Conservation (phyloP, 2,329 filamentous ascomycete species). For the Dactylonectria estremocensis region DNA sequence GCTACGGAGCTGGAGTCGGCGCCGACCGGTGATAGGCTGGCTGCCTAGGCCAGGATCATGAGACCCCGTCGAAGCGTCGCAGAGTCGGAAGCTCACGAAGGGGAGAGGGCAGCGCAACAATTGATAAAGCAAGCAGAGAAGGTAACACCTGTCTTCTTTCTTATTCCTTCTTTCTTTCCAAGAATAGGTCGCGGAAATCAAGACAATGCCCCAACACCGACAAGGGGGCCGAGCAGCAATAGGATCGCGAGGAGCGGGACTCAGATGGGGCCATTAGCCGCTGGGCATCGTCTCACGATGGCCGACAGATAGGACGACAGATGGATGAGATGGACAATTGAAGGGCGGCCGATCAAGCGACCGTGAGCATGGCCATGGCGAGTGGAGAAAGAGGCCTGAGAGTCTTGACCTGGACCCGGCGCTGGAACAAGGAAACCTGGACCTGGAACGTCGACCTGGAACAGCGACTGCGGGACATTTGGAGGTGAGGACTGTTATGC, state of each 20-base stretch:
- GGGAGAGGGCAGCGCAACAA: not conserved
- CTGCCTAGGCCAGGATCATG: not conserved
- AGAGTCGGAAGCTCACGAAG: not conserved
- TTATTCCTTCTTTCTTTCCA: not conserved
- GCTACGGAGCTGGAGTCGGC: too few relatives aligned
- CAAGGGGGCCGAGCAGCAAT: not conserved
- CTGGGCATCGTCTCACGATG: constrained; percentile 30
- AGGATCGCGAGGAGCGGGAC: not conserved
- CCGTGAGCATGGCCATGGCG: not conserved
- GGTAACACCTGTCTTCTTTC: not conserved
- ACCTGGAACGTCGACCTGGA: not conserved
- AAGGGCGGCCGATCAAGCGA: constrained; percentile 25
- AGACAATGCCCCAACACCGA: not conserved
- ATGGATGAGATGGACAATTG: not conserved
- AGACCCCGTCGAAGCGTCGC: not conserved
- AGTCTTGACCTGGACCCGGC: not conserved
- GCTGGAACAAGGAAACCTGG: not conserved
- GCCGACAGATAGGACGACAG: not conserved
- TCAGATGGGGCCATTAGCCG: constrained; percentile 32
- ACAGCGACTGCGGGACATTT: not conserved
- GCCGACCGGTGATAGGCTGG: not conserved
- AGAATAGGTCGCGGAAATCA: not conserved
- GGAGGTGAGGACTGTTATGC: not conserved
- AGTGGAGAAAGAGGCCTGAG: not conserved
- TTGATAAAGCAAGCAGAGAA: not conserved